phyloP scores from a whole-genome alignment of 2,329 filamentous ascomycete genomes.

The Onygena corvina region DNA sequence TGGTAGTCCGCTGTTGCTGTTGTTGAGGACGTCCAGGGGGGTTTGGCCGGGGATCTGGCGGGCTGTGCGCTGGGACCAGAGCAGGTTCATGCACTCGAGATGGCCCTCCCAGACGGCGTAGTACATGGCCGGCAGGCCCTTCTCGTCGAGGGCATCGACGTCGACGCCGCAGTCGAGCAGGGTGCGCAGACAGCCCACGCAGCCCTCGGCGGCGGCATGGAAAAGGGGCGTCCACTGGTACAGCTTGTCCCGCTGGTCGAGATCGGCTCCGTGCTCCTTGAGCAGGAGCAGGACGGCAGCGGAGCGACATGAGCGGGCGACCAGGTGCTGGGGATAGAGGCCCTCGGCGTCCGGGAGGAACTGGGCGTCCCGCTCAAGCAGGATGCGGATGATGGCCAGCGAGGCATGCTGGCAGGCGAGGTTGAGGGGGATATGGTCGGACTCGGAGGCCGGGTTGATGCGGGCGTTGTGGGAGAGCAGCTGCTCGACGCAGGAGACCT shows the following conservation, averaged over 20 bases:
- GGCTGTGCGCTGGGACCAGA: slow-evolving; percentile 38
- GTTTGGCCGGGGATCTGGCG: slow-evolving; percentile 18
- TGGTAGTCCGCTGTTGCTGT: no score
- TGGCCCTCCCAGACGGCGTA: slow-evolving; percentile 98
- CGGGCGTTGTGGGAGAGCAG: slow-evolving; percentile 68
- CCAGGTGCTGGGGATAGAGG: slow-evolving; percentile 90
- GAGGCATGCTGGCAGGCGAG: slow-evolving; percentile 90
- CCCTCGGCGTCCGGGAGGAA: slow-evolving; percentile 94
- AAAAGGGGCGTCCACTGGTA: slow-evolving; percentile 97
- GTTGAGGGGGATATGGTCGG: slow-evolving; percentile 88
- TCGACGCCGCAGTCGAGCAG: slow-evolving; percentile 70
- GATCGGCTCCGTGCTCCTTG: slow-evolving; percentile 72
- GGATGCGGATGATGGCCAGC: slow-evolving; percentile 66
- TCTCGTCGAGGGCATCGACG: slow-evolving; percentile 74
- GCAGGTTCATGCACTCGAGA: slow-evolving; percentile 80
- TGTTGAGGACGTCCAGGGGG: slow-evolving; percentile 27
- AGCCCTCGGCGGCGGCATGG: slow-evolving; percentile 91
- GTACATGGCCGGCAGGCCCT: slow-evolving; percentile 87
- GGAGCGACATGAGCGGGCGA: slow-evolving; percentile 75
- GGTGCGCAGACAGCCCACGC: slow-evolving; percentile 73
- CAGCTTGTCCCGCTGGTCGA: slow-evolving; percentile 86
- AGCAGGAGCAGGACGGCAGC: slow-evolving; percentile 68
- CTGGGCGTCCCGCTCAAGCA: slow-evolving; percentile 66
- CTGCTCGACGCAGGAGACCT: slow-evolving; percentile 65
- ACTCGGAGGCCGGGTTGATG: slow-evolving; percentile 71